A percentile compares a stretch with the other conserved stretches of the same genome.
Evolutionary conservation across 805 yeast species (phyloP).

Genomic region (Lachancea mirantina): DNA sequence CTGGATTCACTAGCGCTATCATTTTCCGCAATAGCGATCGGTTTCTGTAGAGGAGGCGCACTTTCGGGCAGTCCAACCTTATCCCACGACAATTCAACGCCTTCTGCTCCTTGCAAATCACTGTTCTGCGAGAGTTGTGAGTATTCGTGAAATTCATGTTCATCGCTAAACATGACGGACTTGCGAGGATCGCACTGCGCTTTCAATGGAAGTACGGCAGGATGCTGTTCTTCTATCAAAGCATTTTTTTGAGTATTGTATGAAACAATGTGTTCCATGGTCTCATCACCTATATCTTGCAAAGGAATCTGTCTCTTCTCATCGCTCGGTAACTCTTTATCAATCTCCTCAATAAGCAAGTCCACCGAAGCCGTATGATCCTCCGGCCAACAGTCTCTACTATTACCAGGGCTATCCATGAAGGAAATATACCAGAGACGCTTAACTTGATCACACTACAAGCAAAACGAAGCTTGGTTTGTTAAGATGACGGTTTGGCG

Average conservation of each 20-base stretch:
- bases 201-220: neutral
- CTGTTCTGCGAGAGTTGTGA: no score
- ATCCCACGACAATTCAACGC: constrained; percentile 2
- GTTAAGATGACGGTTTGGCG: no score
- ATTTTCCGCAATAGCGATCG: no score
- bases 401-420: no score
- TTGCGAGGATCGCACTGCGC: constrained; percentile 7
- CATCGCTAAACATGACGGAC: constrained; percentile 16
- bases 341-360: constrained; percentile 27
- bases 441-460: no score
- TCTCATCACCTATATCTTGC: constrained; percentile 29
- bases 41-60: no score
- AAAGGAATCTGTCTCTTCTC: constrained; percentile 18
- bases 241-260: constrained; percentile 19
- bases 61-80: neutral
- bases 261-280: constrained; percentile 27
- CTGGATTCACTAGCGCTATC: constrained; percentile 8
- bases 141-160: constrained; percentile 15
- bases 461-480: no score
- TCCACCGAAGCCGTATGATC: constrained; percentile 23
- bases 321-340: constrained; percentile 18
- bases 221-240: neutral
- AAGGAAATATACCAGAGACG: no score
- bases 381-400: no score
- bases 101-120: constrained; percentile 6